Evolutionary conservation across 2,329 filamentous ascomycete species (phyloP), one percentile per base, ranked within the genome.

Genomic region (Thelonectria blattea): DNA sequence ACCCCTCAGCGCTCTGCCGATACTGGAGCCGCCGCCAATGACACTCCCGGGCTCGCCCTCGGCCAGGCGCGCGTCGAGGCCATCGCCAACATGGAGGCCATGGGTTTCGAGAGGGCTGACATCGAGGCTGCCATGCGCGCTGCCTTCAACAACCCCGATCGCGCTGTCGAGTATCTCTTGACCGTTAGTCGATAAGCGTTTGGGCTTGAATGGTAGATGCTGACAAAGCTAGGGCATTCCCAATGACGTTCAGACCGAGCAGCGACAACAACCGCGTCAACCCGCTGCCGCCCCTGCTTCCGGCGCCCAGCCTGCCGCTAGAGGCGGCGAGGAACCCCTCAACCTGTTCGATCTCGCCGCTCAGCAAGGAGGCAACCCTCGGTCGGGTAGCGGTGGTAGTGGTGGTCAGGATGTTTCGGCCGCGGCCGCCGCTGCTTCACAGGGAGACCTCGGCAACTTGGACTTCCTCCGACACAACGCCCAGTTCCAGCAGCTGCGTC

Each of bases 401-500:
- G 79, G 75, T 48, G 77, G 75, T 30, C 4, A 74, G 55, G 74
- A 72, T 11, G 10, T 37, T 37, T 75, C 76, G 27, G 78, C 77
- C n/a, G 78, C 77, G 9, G 79, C 77, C 1, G 75, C 74, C 0
- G 81, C 79, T 22, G 80, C 80, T 14, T 81, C 79, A 3, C 83
- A 80, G 46, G 83, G 76, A 51, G 85, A 85, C 42, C 80, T 91
- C 24, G 90, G 90, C 24, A 96, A 93, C 73, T 86, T 99, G 60
- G 94, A 98, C 66, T 98, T 97, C 76, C 83, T 99, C 57, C 90
- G 95, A 72, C 92, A 93, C 78, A 98, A 98, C 76, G 90, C 93
- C 22, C 94, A 98, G 78, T 99, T 99, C 80, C 95, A 98, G 80
- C 95, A 99, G 79, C 86, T 99, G 61, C 91, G 95, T 65, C 93